Evolutionary conservation across 2,329 filamentous ascomycete genomes (phyloP).

Genomic region (Alternaria rosae): DNA sequence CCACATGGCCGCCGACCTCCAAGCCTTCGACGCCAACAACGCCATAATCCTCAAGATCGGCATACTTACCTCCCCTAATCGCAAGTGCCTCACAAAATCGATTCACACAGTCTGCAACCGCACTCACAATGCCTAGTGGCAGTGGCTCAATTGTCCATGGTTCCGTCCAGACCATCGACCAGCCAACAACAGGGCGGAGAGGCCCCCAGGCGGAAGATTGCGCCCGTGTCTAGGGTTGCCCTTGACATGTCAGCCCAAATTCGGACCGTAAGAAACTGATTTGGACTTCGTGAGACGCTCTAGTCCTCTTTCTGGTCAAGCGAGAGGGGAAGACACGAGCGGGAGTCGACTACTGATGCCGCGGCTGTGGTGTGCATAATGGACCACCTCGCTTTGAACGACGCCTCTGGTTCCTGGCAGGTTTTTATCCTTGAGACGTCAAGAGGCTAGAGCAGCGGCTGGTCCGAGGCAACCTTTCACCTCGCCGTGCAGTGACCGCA

Average conservation of each 20-base stretch:
- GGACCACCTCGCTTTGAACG: slow-evolving; percentile 1
- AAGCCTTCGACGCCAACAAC: slow-evolving; percentile 1
- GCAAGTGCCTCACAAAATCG: not conserved
- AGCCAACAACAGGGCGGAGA: not conserved
- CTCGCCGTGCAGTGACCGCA: slow-evolving; percentile 6
- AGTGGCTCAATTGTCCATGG: not conserved
- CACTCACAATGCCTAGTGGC: not conserved
- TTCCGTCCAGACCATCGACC: not conserved
- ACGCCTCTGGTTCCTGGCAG: slow-evolving; percentile 5
- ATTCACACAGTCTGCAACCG: not conserved
- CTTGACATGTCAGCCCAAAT: slow-evolving; percentile 10
- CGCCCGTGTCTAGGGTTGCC: slow-evolving; percentile 4
- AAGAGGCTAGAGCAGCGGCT: slow-evolving; percentile 10
- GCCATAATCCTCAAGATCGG: not conserved
- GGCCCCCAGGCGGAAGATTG: not conserved
- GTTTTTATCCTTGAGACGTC: slow-evolving; percentile 7
- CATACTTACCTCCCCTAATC: not conserved
- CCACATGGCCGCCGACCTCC: not conserved
- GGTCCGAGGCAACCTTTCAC: not conserved
- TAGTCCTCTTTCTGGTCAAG: slow-evolving; percentile 10
- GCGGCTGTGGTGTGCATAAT: slow-evolving; percentile 3
- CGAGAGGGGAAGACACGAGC: not conserved
- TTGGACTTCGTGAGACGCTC: slow-evolving; percentile 6
- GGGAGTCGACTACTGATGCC: slow-evolving; percentile 1
- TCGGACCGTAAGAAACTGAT: slow-evolving; percentile 9